phyloP scores from a whole-genome alignment of 768 basidiomycete species.

The Chiua virens region DNA sequence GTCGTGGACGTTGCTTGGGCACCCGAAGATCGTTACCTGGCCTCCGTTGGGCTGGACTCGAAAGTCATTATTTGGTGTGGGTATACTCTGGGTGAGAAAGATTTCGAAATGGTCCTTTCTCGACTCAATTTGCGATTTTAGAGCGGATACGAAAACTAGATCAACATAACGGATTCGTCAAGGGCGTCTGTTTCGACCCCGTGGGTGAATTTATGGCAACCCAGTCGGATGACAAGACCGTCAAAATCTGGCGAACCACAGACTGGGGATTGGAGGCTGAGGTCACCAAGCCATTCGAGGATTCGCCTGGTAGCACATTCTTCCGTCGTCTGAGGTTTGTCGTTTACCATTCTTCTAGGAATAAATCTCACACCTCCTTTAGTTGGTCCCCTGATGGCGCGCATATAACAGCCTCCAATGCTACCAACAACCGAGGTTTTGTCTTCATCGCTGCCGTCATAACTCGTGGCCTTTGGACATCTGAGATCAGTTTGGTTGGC shows the following conservation, averaged over 20 bases:
- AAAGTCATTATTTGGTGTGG: slow-evolving; percentile 94
- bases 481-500: slow-evolving; percentile 92
- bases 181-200: slow-evolving; percentile 98
- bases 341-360: background rate
- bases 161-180: slow-evolving; percentile 93
- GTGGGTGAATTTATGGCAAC: slow-evolving; percentile 98
- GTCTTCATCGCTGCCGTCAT: slow-evolving; percentile 98
- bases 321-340: slow-evolving; percentile 83
- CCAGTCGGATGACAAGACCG: slow-evolving; percentile 92
- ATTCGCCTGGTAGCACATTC: slow-evolving; percentile 93
- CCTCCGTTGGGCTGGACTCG: slow-evolving; percentile 92
- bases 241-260: slow-evolving; percentile 94
- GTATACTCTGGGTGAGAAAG: slow-evolving; percentile 71
- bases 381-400: slow-evolving; percentile 99
- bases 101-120: background rate
- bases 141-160: slow-evolving; percentile 84
- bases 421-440: slow-evolving; percentile 93
- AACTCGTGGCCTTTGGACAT: slow-evolving; percentile 83
- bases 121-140: slow-evolving; percentile 27
- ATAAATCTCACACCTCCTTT: background rate
- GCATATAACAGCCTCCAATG: slow-evolving; percentile 95
- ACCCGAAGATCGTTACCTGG: slow-evolving; percentile 87
- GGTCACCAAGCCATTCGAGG: slow-evolving; percentile 87
- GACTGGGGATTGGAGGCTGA: slow-evolving; percentile 88
- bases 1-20: slow-evolving; percentile 96